Base-by-base conservation (phyloP, 768 basidiomycete genomes). In the Lactifluus hygrophoroides region DNA sequence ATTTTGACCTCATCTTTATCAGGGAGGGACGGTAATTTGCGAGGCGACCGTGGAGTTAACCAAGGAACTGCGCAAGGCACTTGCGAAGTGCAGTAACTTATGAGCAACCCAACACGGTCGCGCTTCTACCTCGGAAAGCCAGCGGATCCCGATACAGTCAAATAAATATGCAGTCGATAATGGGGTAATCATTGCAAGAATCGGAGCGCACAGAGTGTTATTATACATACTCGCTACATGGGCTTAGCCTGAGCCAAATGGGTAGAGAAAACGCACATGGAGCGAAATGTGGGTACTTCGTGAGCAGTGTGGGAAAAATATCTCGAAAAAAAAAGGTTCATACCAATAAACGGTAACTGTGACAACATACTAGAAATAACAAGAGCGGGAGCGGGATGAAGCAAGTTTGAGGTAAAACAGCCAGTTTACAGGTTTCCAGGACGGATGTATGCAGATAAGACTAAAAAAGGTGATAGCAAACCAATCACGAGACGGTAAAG, bases 401-500 rank as follows among this genome's bases (percentile, higher is more conserved):
- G 51, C 38, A 53, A 17, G 32, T 17, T 35, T 51, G 47, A 35
- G 23, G 23, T 42, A 27, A n/a, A 25, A 17, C 25, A 47, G 23
- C 32, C 58, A 14, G 21, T n/a, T n/a, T 61, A 61, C 51, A 60
- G 58, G 52, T 38, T 56, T 52, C 45, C 56, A 52, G 49, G 46
- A 42, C 58, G 50, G 25, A 40, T 64, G 56, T 61, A 44, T 48
- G 51, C 54, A 43, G 45, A 58, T 40, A 43, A 47, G 57, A 42
- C 42, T n/a, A 35, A 25, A 32, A 40, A 38, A 21, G 7, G n/a
- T 10, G 17, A 16, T 37, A 55, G 43, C 25, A 27, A 21, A 25
- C 4, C 5, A n/a, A 51, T 69, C 52, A 64, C 19, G 51, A 45
- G 57, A 76, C 70, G 40, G 65, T 70, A 61, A 85, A 80, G 1